Percentiles rank a stretch among this genome's conserved stretches.
phyloP scores from a whole-genome alignment of 2,329 filamentous ascomycete species.

The Macrophomina tecta region DNA sequence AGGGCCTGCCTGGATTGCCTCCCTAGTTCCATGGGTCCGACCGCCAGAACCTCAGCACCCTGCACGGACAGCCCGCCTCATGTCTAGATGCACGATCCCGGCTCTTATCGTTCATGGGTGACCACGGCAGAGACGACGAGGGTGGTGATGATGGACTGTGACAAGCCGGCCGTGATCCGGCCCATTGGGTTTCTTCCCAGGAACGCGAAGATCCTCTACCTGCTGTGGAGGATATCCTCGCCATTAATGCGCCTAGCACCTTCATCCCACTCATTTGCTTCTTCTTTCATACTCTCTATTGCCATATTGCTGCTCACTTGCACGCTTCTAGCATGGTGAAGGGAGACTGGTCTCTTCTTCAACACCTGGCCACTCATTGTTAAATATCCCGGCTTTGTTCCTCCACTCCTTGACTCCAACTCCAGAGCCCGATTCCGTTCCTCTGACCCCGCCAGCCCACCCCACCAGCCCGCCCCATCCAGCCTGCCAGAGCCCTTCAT shows the following conservation, averaged over 20 bases:
- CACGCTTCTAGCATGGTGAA: constrained; percentile 1
- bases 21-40: constrained; percentile 5
- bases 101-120: constrained; percentile 1
- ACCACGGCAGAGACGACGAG: constrained; percentile 7
- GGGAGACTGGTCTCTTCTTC: constrained; percentile 6
- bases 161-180: constrained; percentile 15
- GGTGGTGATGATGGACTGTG: constrained; percentile 17
- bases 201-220: constrained; percentile 20
- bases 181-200: constrained; percentile 13
- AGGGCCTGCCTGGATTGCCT: constrained; percentile 7
- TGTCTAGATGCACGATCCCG: constrained; percentile 8
- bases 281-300: constrained; percentile 20
- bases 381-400: constrained; percentile 16
- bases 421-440: neutral
- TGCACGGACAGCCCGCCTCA: constrained; percentile 1
- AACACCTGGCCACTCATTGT: neutral
- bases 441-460: neutral
- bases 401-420: neutral
- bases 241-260: constrained; percentile 11
- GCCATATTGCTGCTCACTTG: constrained; percentile 4
- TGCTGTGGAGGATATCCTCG: constrained; percentile 11
- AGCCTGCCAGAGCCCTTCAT: constrained; percentile 13
- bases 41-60: neutral
- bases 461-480: neutral
- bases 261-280: constrained; percentile 1